Evolutionary conservation across 2,329 filamentous ascomycete genomes (phyloP), one percentile per base, ranked within the genome.

Genomic region (Aspergillus neotritici): DNA sequence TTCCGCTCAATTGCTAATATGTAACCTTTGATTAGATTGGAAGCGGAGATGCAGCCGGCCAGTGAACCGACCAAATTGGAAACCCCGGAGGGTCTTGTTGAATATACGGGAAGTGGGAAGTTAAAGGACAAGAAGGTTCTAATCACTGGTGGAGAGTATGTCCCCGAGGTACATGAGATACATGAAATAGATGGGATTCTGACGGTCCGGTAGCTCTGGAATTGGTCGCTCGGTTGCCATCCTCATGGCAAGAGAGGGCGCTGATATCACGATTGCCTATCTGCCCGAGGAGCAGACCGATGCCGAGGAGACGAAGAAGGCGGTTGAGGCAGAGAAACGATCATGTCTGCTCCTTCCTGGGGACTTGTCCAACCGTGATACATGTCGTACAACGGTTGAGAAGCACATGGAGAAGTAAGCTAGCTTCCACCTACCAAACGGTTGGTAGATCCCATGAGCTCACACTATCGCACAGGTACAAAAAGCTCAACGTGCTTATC

Each of bases 101-200:
- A 69, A 41, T 72, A 72, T 55, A 47, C 60, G 16, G 74, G 73
- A 0, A 72, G 71, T 1, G 68, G 66, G 12, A 78, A 77, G 48
- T 58, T 80, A 35, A 68, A 68, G 29, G 71, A 68, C 6, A 70
- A 68, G 53, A 78, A 76, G 33, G 74, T 71, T 2, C 53, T 79
- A 6, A 76, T 80, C 46, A 79, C 76, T 0, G 76, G 76, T 3
- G 77, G 77, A 53, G 77, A 79, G 74, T 77, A 59, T 49, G 74
- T 61, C 8, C 17, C 31, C 5, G 12, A 10, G 30, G 4, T 16
- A 16, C n/a, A 15, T 4, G 6, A 34, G 21, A 7, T 12, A 34
- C 2, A 30, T 15, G 3, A 25, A 9, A 11, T 6, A 34, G 11
- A 14, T 17, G 4, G 17, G 25, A 32, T 40, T n/a, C 11, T 42